phyloP scores from a whole-genome alignment of 2,329 filamentous ascomycete species.

The Rhytidhysteron rufulum region DNA sequence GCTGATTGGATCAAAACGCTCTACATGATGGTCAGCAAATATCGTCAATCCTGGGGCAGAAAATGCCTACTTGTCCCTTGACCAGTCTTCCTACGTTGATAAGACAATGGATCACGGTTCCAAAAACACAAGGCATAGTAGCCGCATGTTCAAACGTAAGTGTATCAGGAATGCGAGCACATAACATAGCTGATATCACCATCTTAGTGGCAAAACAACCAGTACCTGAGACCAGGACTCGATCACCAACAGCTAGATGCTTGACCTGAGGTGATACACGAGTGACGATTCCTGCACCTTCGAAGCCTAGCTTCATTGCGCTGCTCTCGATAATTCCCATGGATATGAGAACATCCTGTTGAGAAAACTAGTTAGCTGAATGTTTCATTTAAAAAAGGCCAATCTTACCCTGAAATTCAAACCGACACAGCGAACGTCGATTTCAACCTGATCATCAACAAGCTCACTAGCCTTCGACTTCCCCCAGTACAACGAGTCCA shows the following conservation, averaged over 20 bases:
- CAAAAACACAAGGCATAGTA: constrained; percentile 17
- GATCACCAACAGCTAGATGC: constrained; percentile 13
- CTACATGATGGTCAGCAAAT: constrained; percentile 3
- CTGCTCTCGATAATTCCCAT: constrained; percentile 26
- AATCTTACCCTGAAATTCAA: constrained; percentile 26
- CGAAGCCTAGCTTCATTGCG: constrained; percentile 4
- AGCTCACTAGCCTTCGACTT: not conserved
- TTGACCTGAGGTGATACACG: constrained; percentile 17
- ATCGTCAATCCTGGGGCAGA: not conserved
- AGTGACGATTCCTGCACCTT: constrained; percentile 8
- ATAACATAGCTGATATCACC: not conserved
- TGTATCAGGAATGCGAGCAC: constrained; percentile 20
- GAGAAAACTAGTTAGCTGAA: no score
- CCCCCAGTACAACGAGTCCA: constrained; percentile 19
- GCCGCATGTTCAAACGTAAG: constrained; percentile 24
- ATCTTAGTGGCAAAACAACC: constrained; percentile 6
- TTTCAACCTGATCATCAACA: constrained; percentile 13
- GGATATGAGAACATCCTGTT: constrained; percentile 8
- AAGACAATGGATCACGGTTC: constrained; percentile 20
- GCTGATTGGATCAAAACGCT: constrained; percentile 13
- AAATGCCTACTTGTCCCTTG: constrained; percentile 11
- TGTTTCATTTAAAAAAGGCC: not conserved
- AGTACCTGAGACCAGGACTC: constrained; percentile 7
- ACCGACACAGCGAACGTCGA: constrained; percentile 13
- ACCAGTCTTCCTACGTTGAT: constrained; percentile 14